Conservation (phyloP, 495 filamentous ascomycete species). For the Barbatosphaeria neglecta region DNA sequence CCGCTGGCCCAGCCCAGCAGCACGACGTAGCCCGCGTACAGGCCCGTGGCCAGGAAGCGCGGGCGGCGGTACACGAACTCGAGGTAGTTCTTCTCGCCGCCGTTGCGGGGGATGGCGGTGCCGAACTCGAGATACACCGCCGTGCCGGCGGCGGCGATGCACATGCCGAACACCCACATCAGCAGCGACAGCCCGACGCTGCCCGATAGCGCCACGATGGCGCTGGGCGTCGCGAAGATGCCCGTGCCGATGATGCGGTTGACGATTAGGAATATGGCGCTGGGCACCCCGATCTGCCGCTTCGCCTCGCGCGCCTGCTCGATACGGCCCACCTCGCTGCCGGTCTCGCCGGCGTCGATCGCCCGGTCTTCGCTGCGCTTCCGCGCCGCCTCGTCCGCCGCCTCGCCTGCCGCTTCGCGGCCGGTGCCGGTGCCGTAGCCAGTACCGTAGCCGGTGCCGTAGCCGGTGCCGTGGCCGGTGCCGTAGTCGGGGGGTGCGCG, state of each 20-base stretch:
- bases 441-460: too few relatives aligned
- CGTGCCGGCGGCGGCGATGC: slow-evolving; percentile 51
- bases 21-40: slow-evolving; percentile 49
- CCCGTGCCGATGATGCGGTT: slow-evolving; percentile 66
- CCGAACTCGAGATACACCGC: slow-evolving; percentile 54
- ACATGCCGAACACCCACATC: slow-evolving; percentile 54
- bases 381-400: too few relatives aligned
- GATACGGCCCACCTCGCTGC: slow-evolving; percentile 7
- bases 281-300: slow-evolving; percentile 22
- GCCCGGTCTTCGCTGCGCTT: background rate
- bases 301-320: slow-evolving; percentile 18
- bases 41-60: slow-evolving; percentile 51
- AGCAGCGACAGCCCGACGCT: slow-evolving; percentile 56
- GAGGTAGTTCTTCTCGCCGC: slow-evolving; percentile 55
- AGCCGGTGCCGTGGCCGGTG: too few relatives aligned
- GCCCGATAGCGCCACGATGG: slow-evolving; percentile 53
- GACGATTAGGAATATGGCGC: slow-evolving; percentile 29
- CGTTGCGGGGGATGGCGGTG: slow-evolving; percentile 39
- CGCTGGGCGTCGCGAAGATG: slow-evolving; percentile 67
- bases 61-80: slow-evolving; percentile 55
- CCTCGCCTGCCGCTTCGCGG: too few relatives aligned
- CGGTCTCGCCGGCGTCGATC: too few relatives aligned
- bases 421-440: too few relatives aligned
- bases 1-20: slow-evolving; percentile 42
- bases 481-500: too few relatives aligned